Evolutionary conservation across 306 rosid species (phyloP).

Genomic region (barrel medic (Medicago truncatula)): DNA sequence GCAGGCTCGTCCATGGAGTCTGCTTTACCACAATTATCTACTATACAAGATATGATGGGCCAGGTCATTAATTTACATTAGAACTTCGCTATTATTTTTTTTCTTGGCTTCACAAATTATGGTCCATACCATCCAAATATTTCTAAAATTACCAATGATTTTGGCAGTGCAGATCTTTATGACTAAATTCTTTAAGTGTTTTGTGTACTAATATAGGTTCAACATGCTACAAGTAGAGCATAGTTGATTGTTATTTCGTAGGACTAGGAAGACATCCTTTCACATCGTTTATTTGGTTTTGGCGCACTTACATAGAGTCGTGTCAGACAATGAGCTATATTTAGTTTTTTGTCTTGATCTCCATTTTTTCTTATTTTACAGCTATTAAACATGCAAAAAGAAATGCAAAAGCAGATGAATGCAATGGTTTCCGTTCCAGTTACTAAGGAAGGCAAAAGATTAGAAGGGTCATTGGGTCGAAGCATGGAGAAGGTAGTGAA

Average conservation of each 20-base stretch:
- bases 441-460: constrained; percentile 70
- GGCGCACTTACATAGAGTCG: not conserved
- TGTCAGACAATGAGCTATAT: constrained; percentile 30
- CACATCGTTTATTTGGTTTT: constrained; percentile 19
- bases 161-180: constrained; percentile 30
- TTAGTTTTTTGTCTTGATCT: constrained; percentile 31
- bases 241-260: constrained; percentile 9
- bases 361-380: constrained; percentile 46
- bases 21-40: constrained; percentile 58
- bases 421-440: constrained; percentile 59
- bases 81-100: constrained; percentile 10
- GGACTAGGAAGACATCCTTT: not conserved
- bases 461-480: constrained; percentile 70
- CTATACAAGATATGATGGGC: constrained; percentile 63
- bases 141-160: not conserved
- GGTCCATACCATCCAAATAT: constrained; percentile 29
- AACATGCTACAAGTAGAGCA: constrained; percentile 24
- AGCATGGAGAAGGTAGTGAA: constrained; percentile 65
- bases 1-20: constrained; percentile 53
- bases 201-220: constrained; percentile 24
- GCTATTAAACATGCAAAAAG: constrained; percentile 69
- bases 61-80: constrained; percentile 57
- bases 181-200: constrained; percentile 2
- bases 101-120: constrained; percentile 11
- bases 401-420: constrained; percentile 77